Conservation (phyloP, 2,329 filamentous ascomycete genomes). For the Ceratocystis albifundus region DNA sequence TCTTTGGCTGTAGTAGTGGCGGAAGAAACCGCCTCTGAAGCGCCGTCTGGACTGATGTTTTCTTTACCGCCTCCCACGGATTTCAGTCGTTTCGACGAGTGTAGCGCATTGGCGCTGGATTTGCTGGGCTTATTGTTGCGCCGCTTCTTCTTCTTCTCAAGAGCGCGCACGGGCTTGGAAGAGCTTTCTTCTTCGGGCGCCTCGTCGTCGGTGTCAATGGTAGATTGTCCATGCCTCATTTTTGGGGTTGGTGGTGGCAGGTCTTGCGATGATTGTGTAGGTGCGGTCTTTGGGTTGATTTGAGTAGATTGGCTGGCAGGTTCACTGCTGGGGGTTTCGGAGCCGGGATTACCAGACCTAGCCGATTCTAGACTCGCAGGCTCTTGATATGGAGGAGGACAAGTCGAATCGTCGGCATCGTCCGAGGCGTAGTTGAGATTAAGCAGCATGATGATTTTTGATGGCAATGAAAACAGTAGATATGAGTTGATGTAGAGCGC, state of each 20-base stretch:
- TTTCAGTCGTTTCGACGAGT: conserved; percentile 4
- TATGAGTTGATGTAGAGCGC: neutral
- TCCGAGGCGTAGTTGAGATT: conserved; percentile 16
- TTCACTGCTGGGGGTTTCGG: neutral
- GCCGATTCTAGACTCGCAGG: neutral
- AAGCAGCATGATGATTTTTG: conserved; percentile 17
- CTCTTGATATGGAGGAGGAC: neutral
- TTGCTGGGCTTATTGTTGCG: conserved; percentile 18
- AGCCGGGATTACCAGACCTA: neutral
- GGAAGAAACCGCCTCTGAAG: neutral
- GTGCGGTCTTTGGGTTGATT: neutral
- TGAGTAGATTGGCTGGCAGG: neutral
- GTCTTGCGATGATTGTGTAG: neutral
- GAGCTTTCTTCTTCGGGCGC: conserved; percentile 19
- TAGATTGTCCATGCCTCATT: neutral
- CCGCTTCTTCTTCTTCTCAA: conserved; percentile 19
- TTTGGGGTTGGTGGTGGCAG: neutral
- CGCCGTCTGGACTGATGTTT: neutral
- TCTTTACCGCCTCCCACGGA: neutral
- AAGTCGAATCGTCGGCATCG: conserved; percentile 8
- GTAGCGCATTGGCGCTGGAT: neutral
- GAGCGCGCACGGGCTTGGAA: conserved; percentile 16
- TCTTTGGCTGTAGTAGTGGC: neutral
- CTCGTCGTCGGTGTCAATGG: conserved; percentile 5
- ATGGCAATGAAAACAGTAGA: neutral